phyloP scores from a whole-genome alignment of 805 yeast species.

The Yamadazyma paraphyllophila region DNA sequence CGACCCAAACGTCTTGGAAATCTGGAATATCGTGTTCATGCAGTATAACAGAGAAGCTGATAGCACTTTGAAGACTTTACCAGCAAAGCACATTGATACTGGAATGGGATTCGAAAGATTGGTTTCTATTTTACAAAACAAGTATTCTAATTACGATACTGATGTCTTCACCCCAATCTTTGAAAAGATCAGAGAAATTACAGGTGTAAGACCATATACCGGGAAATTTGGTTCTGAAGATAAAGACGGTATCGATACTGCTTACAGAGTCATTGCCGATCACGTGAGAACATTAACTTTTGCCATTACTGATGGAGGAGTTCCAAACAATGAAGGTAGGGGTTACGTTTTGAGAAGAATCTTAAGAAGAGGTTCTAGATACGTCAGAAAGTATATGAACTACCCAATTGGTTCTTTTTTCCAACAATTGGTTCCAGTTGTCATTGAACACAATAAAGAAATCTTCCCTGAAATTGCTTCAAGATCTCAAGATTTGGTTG shows the following conservation, averaged over 20 bases:
- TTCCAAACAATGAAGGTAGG: constrained; percentile 98
- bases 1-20: constrained; percentile 96
- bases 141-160: constrained; percentile 92
- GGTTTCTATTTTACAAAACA: constrained; percentile 90
- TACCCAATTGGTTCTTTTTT: constrained; percentile 94
- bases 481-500: constrained; percentile 73
- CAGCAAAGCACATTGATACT: constrained; percentile 95
- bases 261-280: constrained; percentile 97
- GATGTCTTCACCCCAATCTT: constrained; percentile 94
- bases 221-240: constrained; percentile 95
- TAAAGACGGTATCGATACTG: constrained; percentile 92
- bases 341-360: constrained; percentile 98
- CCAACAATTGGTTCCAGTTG: constrained; percentile 87
- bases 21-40: constrained; percentile 97
- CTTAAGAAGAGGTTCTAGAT: constrained; percentile 96
- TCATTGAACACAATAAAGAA: constrained; percentile 81
- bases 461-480: constrained; percentile 88
- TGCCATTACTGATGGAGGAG: constrained; percentile 98
- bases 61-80: constrained; percentile 73
- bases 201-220: constrained; percentile 86
- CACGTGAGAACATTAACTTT: constrained; percentile 96
- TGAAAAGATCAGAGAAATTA: constrained; percentile 80
- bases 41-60: constrained; percentile 95
- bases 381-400: constrained; percentile 92
- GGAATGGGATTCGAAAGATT: constrained; percentile 99